Evolutionary conservation across 2,329 filamentous ascomycete species (phyloP), one percentile per base, ranked within the genome.

Genomic region (Exophiala sp.): DNA sequence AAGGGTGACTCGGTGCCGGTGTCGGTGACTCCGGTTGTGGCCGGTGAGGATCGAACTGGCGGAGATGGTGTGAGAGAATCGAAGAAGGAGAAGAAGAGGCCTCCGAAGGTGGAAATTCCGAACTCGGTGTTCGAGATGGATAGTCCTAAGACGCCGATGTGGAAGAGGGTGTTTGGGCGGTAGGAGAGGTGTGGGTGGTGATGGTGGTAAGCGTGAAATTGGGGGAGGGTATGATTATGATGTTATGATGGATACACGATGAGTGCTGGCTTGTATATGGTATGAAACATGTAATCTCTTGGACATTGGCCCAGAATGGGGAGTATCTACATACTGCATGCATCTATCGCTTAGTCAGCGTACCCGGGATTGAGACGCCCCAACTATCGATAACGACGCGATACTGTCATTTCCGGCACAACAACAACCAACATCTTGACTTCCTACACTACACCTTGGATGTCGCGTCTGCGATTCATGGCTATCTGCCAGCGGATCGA

Each of bases 81-180:
- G 12, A 12, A 44, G 40, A 47, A 38, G 50, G 48, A 35, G 14
- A 58, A 47, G 34, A 40, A 36, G 10, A 56, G 50, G 34, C 57
- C 47, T 12, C 50, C 57, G 9, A 48, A 41, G 12, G 57, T 59
- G 2, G 45, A 43, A 33, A 53, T 59, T 21, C 55, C 58, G 3
- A 43, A 47, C 8, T 53, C 45, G 21, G 39, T 53, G 0, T 56
- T 61, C 36, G 55, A 59, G 50, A 57, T 56, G 42, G 55, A 58
- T 20, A 58, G 49, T 24, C 59, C 59, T 8, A 57, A 61, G 49
- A 61, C 59, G 3, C 59, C 59, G 3, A 45, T 61, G 48, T 61
- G 57, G 59, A 60, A 59, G 50, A 61, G 54, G 40, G 51, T 61
- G 16, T 61, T 61, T 55, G 59, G 59, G 16, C 51, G 59, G 21